Evolutionary conservation across 164 flowering plant genomes (phyloP).

Genomic region (Liquidambar formosana): DNA sequence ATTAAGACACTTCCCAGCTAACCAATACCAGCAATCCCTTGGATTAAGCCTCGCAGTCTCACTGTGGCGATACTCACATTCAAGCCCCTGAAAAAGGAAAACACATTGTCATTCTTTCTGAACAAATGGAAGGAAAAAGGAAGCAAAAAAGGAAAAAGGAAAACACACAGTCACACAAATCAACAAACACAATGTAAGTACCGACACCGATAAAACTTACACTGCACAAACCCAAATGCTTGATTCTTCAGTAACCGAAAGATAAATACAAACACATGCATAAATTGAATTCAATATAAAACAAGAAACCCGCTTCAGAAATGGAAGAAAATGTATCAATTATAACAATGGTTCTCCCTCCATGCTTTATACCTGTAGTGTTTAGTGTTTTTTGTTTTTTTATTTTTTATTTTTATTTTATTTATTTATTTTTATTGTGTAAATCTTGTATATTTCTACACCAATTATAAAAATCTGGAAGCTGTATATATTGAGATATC

Average conservation of each 20-base stretch:
- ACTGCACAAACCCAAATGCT: background rate
- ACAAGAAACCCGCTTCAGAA: too few species aligned
- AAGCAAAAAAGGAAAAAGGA: too few species aligned
- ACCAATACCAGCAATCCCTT: slow-evolving; percentile 84
- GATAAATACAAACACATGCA: background rate
- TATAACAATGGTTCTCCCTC: background rate
- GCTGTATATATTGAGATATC: background rate
- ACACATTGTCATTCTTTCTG: background rate
- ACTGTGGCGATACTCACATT: slow-evolving; percentile 78
- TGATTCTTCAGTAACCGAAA: background rate
- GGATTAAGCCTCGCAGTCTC: slow-evolving; percentile 75
- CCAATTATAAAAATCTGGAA: background rate
- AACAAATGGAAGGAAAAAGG: background rate
- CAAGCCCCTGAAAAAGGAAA: slow-evolving; percentile 47
- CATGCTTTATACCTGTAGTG: background rate
- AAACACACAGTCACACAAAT: too few species aligned
- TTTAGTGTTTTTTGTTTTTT: background rate
- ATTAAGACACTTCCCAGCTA: slow-evolving; percentile 63
- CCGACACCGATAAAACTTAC: background rate
- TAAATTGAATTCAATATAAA: background rate
- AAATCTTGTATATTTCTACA: background rate
- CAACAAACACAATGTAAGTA: too few species aligned
- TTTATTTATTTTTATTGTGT: background rate
- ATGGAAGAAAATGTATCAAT: background rate
- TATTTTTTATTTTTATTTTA: too few species aligned